phyloP scores from a whole-genome alignment of 371 early-diverging fungal species.

The Sporodiniella umbellata region DNA sequence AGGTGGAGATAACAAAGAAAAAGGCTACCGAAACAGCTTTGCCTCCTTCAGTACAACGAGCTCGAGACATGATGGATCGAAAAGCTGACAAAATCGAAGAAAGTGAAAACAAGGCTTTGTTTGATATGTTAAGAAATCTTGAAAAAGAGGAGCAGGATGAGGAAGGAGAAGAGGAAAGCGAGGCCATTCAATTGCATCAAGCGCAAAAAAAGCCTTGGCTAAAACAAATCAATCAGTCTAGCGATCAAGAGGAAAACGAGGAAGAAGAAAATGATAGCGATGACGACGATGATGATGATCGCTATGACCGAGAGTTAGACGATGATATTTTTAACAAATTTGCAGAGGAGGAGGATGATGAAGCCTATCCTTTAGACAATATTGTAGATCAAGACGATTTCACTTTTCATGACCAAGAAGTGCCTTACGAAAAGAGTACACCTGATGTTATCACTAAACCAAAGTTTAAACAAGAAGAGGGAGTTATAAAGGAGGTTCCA shows the following conservation, averaged over 20 bases:
- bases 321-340: constrained; percentile 47
- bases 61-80: constrained; percentile 23
- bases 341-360: constrained; percentile 44
- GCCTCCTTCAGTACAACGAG: constrained; percentile 26
- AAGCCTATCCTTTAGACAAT: constrained; percentile 51
- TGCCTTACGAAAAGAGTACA: constrained; percentile 18
- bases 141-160: constrained; percentile 51
- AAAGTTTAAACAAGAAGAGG: constrained; percentile 3
- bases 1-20: constrained; percentile 3
- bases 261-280: constrained; percentile 48
- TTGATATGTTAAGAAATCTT: constrained; percentile 6
- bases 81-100: constrained; percentile 40
- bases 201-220: not conserved
- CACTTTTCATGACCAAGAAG: constrained; percentile 49
- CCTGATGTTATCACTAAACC: constrained; percentile 14
- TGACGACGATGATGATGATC: constrained; percentile 30
- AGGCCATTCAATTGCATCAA: no score
- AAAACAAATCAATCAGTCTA: not conserved
- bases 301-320: constrained; percentile 48
- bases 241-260: not conserved
- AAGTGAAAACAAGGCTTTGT: constrained; percentile 36
- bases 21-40: not conserved
- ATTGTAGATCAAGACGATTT: constrained; percentile 54
- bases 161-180: constrained; percentile 18
- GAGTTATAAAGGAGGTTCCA: not conserved